Percentiles rank a stretch among this genome's conserved stretches.
These are phyloP conservation scores for Quercus phellos DNA, from an alignment of 331 rosid species.

Conservation along the genomic window DNA sequence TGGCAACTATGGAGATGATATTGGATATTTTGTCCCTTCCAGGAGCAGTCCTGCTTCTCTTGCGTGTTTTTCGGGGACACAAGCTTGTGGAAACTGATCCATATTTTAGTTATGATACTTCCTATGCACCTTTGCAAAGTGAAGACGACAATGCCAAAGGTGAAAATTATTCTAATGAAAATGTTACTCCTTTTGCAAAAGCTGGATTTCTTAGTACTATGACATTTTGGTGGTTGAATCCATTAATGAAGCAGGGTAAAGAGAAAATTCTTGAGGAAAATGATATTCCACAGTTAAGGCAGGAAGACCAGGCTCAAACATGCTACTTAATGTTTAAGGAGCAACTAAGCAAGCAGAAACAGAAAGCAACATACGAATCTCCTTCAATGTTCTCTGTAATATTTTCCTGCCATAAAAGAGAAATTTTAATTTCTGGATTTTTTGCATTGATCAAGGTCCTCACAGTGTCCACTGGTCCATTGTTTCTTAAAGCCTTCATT, in stretches of 20 bases:
- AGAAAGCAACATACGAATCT: neutral
- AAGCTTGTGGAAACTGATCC: neutral
- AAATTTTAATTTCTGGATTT: neutral
- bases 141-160: neutral
- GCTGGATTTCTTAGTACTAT: neutral
- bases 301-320: neutral
- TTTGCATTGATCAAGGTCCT: slow-evolving; percentile 3
- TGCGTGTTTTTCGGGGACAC: neutral
- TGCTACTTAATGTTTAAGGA: neutral
- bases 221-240: neutral
- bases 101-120: neutral
- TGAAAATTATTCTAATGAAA: neutral
- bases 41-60: neutral
- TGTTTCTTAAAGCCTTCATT: slow-evolving; percentile 1
- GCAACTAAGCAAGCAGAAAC: neutral
- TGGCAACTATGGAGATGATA: neutral
- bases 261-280: neutral
- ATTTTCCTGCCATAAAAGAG: neutral
- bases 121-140: neutral
- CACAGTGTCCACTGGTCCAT: neutral
- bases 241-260: neutral
- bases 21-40: neutral
- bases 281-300: neutral
- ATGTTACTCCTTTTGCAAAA: neutral
- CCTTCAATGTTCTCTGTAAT: neutral